Evolutionary conservation across 257 asterid genomes (phyloP).

Genomic region (Eustoma russellianum): DNA sequence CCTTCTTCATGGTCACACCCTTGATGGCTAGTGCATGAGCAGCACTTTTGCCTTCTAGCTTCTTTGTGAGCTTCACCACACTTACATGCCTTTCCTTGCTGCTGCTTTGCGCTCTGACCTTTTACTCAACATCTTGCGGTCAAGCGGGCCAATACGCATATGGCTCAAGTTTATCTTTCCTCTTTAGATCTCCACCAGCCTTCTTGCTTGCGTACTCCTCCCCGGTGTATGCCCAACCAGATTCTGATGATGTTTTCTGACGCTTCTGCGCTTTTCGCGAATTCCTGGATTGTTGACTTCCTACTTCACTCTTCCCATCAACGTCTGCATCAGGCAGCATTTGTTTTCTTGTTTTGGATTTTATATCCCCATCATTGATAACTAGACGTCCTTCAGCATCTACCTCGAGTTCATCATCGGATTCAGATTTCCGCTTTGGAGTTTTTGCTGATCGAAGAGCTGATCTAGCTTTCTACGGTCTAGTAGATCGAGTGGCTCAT

Average conservation of each 20-base stretch:
- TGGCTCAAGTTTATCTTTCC: constrained; percentile 90
- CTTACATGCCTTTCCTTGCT: constrained; percentile 88
- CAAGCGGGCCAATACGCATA: constrained; percentile 99
- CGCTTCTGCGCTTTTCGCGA: constrained; percentile 53
- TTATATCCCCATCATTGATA: constrained; percentile 40
- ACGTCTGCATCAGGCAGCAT: constrained; percentile 18
- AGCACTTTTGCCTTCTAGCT: constrained; percentile 77
- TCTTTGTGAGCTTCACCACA: constrained; percentile 72
- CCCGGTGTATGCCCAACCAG: constrained; percentile 89
- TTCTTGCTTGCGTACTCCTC: constrained; percentile 83
- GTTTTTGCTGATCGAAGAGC: constrained; percentile 64
- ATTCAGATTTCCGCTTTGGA: constrained; percentile 37
- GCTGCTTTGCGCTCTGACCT: constrained; percentile 85
- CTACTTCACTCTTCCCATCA: constrained; percentile 47
- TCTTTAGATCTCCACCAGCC: constrained; percentile 79
- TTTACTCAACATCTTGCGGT: constrained; percentile 86
- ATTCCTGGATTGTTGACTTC: constrained; percentile 27
- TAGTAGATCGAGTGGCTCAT: constrained; percentile 90
- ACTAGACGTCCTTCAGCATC: constrained; percentile 80
- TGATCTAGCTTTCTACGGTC: constrained; percentile 64
- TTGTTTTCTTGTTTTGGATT: constrained; percentile 37
- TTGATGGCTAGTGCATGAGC: constrained; percentile 52
- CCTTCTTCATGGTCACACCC: constrained; percentile 23
- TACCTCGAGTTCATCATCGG: constrained; percentile 72
- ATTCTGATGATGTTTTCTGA: constrained; percentile 41